These are phyloP conservation scores for Clonostachys byssicola DNA, from an alignment of 2,329 filamentous ascomycete species.

Conservation along the genomic window DNA sequence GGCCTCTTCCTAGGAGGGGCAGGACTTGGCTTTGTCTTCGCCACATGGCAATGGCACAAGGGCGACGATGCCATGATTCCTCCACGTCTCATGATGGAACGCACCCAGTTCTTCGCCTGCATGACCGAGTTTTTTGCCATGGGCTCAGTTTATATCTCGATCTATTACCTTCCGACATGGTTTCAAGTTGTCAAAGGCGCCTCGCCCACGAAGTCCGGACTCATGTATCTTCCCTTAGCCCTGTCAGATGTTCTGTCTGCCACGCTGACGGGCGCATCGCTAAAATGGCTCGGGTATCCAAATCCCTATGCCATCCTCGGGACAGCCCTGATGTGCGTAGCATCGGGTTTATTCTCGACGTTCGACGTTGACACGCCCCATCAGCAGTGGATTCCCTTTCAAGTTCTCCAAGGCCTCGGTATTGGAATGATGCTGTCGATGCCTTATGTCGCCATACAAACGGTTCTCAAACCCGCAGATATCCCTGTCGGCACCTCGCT, in stretches of 20 bases:
- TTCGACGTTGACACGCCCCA: not conserved
- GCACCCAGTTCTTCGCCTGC: slow-evolving; percentile 6
- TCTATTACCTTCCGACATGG: slow-evolving; percentile 38
- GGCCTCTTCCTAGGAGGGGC: slow-evolving; percentile 45
- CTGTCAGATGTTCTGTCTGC: not conserved
- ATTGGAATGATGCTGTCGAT: slow-evolving; percentile 34
- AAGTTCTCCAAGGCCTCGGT: slow-evolving; percentile 32
- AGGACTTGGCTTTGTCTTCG: slow-evolving; percentile 39
- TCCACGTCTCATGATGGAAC: not conserved
- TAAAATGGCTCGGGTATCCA: slow-evolving; percentile 20
- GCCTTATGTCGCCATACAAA: slow-evolving; percentile 39
- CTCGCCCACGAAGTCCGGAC: slow-evolving; percentile 2
- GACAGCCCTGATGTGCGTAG: slow-evolving; percentile 9
- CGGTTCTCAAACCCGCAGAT: slow-evolving; percentile 32
- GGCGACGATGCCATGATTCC: not conserved
- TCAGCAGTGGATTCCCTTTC: slow-evolving; percentile 7
- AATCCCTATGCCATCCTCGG: slow-evolving; percentile 6
- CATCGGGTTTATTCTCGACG: slow-evolving; percentile 25
- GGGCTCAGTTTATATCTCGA: slow-evolving; percentile 1
- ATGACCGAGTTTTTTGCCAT: slow-evolving; percentile 21
- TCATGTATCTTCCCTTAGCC: slow-evolving; percentile 1
- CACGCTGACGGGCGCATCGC: not conserved
- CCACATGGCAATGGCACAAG: not conserved
- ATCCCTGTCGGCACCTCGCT: slow-evolving; percentile 36
- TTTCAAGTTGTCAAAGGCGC: slow-evolving; percentile 39